These are phyloP conservation scores for Staphylotrichum tortipilum DNA, from an alignment of 495 filamentous ascomycete species.

Conservation along the genomic window DNA sequence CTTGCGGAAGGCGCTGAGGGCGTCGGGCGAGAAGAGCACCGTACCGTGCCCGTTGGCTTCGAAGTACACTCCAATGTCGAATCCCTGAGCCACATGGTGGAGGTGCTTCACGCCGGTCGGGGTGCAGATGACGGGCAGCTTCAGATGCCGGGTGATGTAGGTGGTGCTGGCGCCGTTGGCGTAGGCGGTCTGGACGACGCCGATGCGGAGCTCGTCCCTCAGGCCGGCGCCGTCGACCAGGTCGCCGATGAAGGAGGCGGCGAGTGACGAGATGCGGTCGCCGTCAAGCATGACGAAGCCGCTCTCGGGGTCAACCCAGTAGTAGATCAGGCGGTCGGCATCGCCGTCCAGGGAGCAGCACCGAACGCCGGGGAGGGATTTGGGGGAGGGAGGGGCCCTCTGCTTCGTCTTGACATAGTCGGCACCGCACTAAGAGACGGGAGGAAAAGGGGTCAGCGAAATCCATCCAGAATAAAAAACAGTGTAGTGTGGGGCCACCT, in stretches of 20 bases:
- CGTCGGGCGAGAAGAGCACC: constrained; percentile 80
- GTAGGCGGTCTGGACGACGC: constrained; percentile 94
- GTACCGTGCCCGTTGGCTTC: constrained; percentile 98
- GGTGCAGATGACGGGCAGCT: constrained; percentile 85
- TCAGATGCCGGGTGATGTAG: constrained; percentile 79
- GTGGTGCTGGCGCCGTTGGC: constrained; percentile 93
- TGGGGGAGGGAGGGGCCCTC: constrained; percentile 75
- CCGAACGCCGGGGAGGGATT: constrained; percentile 64
- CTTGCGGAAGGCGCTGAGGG: constrained; percentile 64
- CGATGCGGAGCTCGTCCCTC: constrained; percentile 69
- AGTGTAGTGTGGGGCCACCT: constrained; percentile 27
- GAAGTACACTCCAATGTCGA: constrained; percentile 95
- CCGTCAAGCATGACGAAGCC: constrained; percentile 88
- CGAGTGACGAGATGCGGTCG: constrained; percentile 91
- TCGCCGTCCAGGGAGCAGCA: constrained; percentile 91
- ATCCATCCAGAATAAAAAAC: neutral
- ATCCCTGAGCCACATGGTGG: constrained; percentile 84
- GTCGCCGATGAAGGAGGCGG: constrained; percentile 87
- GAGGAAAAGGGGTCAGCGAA: constrained; percentile 8
- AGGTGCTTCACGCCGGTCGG: constrained; percentile 95
- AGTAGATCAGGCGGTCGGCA: constrained; percentile 92
- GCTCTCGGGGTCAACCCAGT: constrained; percentile 74
- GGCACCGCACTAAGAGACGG: constrained; percentile 92
- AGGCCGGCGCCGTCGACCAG: constrained; percentile 74
- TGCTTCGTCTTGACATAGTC: constrained; percentile 97